These are phyloP conservation scores for Prunus fruticosa DNA, from an alignment of 306 rosid genomes.

Conservation along the genomic window DNA sequence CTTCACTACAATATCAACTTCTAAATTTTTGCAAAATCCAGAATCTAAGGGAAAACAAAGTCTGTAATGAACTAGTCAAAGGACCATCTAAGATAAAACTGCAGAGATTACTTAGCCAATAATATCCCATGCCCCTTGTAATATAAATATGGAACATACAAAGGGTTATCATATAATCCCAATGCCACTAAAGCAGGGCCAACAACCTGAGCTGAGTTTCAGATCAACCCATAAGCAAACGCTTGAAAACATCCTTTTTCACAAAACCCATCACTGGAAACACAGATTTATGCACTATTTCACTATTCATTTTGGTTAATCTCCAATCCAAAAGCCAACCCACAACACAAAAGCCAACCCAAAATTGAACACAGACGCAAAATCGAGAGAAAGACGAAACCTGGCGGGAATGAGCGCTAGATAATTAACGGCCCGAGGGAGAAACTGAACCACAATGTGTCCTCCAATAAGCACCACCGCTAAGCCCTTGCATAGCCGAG, in stretches of 20 bases:
- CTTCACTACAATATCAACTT: neutral
- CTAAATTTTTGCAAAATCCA: neutral
- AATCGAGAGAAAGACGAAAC: conserved; percentile 18
- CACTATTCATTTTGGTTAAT: neutral
- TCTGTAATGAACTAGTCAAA: neutral
- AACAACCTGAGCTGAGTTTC: neutral
- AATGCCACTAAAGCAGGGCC: neutral
- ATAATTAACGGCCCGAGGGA: conserved; percentile 57
- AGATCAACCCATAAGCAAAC: neutral
- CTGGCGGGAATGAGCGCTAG: conserved; percentile 94
- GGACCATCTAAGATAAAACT: neutral
- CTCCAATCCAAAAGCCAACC: neutral
- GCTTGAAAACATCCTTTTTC: neutral
- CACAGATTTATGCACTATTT: neutral
- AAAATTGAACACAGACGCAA: neutral
- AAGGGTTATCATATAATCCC: neutral
- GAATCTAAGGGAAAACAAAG: neutral
- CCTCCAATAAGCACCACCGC: conserved; percentile 58
- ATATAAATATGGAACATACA: neutral
- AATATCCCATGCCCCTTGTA: neutral
- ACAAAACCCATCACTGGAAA: conserved; percentile 2
- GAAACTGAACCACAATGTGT: conserved; percentile 61
- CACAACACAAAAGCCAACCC: neutral
- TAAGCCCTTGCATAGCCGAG: conserved; percentile 80
- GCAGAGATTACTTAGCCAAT: neutral